Evolutionary conservation across 2,329 filamentous ascomycete genomes (phyloP), one percentile per base, ranked within the genome.

Genomic region (Mycosphaerelloides madeirae): DNA sequence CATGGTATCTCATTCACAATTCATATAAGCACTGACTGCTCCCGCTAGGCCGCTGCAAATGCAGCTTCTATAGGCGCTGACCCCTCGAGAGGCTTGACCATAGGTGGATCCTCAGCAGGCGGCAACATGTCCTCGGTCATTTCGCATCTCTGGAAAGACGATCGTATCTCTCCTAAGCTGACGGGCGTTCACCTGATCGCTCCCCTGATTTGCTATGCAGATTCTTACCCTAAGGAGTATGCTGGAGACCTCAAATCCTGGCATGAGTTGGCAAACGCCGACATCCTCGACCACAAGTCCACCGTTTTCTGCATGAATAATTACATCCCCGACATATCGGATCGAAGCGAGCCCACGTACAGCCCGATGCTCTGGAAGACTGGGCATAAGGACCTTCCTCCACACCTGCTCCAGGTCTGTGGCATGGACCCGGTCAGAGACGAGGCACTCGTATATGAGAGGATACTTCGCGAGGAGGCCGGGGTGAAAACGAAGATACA

Each of bases 351-450:
- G 8, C 58, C 59, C 3, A 48, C 46, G 48, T 65, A 53, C 58
- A 66, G 41, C 57, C 67, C 20, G 43, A 58, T 12, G 31, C 29
- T 60, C 1, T 60, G 52, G 38, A 38, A 50, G 19, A 55, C 44
- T 1, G 49, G 56, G 2, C 71, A 74, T 43, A 60, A 60, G 22
- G 65, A 64, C 0, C 60, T 70, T 3, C 71, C 72, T 0, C 68
- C 67, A 22, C 67, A 69, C 0, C 71, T 68, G 46, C 74, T 76
- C 52, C 68, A 73, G 50, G 65, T 76, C 14, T 71, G 68, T 25
- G 74, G 73, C 0, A 56, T 68, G 49, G 74, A 76, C 57, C 72
- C 73, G 1, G 52, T 73, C 38, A 61, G 74, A 14, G 74, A 77
- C 35, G 74, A 77, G 49, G 71, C 67, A 2, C 59, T 76, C 28